Evolutionary conservation across 139 green algal genomes (phyloP).

Genomic region (Deuterostichococcus epilithicus): DNA sequence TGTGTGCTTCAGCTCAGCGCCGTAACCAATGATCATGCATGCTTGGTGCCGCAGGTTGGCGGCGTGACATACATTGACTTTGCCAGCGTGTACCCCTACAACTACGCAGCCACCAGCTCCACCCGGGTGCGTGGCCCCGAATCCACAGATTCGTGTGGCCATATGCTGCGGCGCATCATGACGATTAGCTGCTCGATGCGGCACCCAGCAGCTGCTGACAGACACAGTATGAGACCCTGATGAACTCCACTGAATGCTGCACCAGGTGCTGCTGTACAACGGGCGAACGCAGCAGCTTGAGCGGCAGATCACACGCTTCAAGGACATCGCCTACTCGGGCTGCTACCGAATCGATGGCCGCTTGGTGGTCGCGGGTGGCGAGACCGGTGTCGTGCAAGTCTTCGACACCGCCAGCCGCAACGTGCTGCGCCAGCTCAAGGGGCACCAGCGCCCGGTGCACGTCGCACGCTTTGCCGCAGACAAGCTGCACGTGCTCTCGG

Average conservation of each 20-base stretch:
- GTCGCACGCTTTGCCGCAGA: constrained; percentile 58
- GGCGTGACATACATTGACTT: constrained; percentile 81
- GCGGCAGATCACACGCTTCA: constrained; percentile 76
- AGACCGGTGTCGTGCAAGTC: constrained; percentile 85
- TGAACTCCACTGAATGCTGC: background rate
- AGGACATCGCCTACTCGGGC: constrained; percentile 84
- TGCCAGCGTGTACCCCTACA: constrained; percentile 56
- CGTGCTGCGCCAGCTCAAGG: constrained; percentile 86
- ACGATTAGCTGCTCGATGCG: background rate
- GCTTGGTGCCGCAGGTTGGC: constrained; percentile 54
- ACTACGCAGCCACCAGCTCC: constrained; percentile 78
- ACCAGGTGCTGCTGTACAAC: constrained; percentile 43
- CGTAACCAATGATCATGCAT: background rate
- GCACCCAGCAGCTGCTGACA: background rate
- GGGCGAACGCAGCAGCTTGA: constrained; percentile 29
- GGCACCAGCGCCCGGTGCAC: constrained; percentile 69
- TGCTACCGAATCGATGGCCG: constrained; percentile 75
- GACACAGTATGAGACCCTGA: background rate
- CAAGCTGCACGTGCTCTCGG: constrained; percentile 78
- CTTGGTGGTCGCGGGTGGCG: constrained; percentile 79
- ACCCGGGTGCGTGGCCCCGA: constrained; percentile 81
- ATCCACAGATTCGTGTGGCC: too few species aligned
- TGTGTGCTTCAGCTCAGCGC: background rate
- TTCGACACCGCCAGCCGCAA: constrained; percentile 75
- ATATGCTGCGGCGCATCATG: too few species aligned